phyloP scores from a whole-genome alignment of 768 basidiomycete species.

The Macrolepiota fuliginosa region DNA sequence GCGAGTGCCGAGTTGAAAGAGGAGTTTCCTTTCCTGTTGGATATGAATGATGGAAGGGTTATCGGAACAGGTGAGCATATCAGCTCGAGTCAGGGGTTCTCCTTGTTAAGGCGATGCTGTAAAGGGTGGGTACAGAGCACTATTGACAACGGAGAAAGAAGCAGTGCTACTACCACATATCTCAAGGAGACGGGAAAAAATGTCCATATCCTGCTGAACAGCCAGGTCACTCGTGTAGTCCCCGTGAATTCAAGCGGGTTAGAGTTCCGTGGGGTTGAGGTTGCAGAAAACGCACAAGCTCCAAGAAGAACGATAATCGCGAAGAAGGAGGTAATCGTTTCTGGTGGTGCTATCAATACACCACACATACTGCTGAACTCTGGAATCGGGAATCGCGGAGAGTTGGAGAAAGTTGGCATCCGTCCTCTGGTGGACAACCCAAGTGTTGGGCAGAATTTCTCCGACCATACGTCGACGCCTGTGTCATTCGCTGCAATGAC shows the following conservation, averaged over 20 bases:
- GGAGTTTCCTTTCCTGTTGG: too few species aligned
- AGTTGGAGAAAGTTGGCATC: slow-evolving; percentile 19
- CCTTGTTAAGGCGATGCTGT: too few species aligned
- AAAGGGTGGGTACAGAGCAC: too few species aligned
- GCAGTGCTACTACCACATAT: too few species aligned
- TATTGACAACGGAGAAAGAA: too few species aligned
- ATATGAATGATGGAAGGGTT: too few species aligned
- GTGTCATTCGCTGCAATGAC: slow-evolving; percentile 15
- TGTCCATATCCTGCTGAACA: background rate
- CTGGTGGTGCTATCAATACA: slow-evolving; percentile 14
- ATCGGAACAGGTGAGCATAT: too few species aligned
- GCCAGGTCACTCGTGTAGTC: background rate
- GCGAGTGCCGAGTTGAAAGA: too few species aligned
- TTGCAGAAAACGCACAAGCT: background rate
- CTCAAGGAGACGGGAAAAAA: background rate
- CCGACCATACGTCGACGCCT: slow-evolving; percentile 22
- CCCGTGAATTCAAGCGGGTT: background rate
- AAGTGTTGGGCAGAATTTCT: slow-evolving; percentile 27
- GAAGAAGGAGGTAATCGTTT: slow-evolving; percentile 14
- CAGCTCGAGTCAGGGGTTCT: too few species aligned
- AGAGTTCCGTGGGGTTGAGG: background rate
- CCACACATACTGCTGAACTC: slow-evolving; percentile 17
- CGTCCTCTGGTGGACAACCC: slow-evolving; percentile 24
- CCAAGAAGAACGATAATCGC: background rate
- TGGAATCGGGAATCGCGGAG: slow-evolving; percentile 16